Percentiles rank a stretch among this genome's conserved stretches.
Evolutionary conservation across 768 basidiomycete genomes (phyloP).

Genomic region (Boletus reticuloceps): DNA sequence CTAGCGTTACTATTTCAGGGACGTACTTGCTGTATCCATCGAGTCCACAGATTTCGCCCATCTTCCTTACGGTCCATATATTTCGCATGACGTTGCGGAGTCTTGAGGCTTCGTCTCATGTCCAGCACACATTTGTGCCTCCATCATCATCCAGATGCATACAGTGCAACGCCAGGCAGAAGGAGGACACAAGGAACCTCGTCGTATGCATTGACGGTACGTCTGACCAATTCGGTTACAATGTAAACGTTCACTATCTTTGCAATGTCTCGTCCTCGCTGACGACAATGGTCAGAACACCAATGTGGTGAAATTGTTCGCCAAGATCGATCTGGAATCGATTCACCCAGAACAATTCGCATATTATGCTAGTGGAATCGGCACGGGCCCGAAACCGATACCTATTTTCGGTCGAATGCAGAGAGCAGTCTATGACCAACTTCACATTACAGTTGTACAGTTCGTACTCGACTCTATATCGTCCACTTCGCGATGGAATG

Average conservation of each 20-base stretch:
- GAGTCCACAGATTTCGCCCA: no score
- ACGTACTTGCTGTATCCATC: no score
- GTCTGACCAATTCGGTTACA: conserved; percentile 19
- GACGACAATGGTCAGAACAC: conserved; percentile 24
- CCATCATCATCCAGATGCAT: background rate
- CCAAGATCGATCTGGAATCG: conserved; percentile 17
- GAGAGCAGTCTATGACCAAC: background rate
- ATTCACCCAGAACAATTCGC: conserved; percentile 18
- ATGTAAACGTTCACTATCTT: conserved; percentile 35
- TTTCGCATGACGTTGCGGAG: no score
- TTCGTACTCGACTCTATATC: background rate
- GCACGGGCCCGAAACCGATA: conserved; percentile 19
- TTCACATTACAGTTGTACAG: background rate
- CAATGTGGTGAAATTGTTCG: conserved; percentile 33
- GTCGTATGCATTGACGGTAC: conserved; percentile 23
- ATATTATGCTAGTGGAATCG: conserved; percentile 36
- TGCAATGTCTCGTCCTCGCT: background rate
- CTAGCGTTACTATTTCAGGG: no score
- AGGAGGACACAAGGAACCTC: conserved; percentile 27
- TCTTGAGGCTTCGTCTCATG: no score
- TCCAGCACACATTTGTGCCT: no score
- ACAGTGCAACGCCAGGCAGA: background rate
- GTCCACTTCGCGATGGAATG: no score
- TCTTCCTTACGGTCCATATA: no score
- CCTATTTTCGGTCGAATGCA: background rate